phyloP scores from a whole-genome alignment of 1,284 basidiomycete genomes.

The Trichosporon sp. region DNA sequence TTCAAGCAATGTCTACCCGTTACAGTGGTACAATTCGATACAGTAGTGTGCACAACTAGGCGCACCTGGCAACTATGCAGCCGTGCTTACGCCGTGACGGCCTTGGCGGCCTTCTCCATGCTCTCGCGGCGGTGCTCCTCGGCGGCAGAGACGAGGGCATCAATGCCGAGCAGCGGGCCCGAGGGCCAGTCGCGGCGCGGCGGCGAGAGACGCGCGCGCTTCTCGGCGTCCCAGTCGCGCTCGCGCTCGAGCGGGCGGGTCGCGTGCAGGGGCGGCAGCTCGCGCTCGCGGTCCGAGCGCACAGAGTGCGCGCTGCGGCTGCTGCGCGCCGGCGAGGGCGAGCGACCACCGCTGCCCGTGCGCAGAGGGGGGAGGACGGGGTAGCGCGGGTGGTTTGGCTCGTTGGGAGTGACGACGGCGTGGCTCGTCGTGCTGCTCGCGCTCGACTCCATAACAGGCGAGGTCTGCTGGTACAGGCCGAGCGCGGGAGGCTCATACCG shows the following conservation, averaged over 20 bases:
- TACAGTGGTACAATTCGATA: background rate
- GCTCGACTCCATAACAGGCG: slow-evolving; percentile 10
- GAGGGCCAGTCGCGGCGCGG: slow-evolving; percentile 16
- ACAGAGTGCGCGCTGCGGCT: background rate
- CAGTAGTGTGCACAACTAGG: background rate
- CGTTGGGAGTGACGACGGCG: slow-evolving; percentile 8
- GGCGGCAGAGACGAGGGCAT: slow-evolving; percentile 41
- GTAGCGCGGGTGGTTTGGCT: slow-evolving; percentile 14
- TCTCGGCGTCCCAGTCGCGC: slow-evolving; percentile 6
- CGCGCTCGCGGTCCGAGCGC: background rate
- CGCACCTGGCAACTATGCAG: background rate
- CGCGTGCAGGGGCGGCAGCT: background rate
- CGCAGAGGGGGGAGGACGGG: slow-evolving; percentile 28
- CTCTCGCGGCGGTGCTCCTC: slow-evolving; percentile 33
- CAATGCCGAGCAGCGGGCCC: slow-evolving; percentile 33
- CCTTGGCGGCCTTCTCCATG: slow-evolving; percentile 15
- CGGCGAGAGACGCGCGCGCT: slow-evolving; percentile 13
- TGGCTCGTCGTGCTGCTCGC: slow-evolving; percentile 12
- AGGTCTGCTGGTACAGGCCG: slow-evolving; percentile 6
- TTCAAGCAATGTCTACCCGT: background rate
- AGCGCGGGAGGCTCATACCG: background rate
- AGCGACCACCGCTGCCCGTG: slow-evolving; percentile 18
- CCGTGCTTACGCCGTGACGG: slow-evolving; percentile 5
- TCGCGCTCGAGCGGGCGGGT: background rate
- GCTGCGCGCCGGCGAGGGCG: slow-evolving; percentile 10